phyloP scores from a whole-genome alignment of 176 grass and related monocot species.

The Ensete glaucum region DNA sequence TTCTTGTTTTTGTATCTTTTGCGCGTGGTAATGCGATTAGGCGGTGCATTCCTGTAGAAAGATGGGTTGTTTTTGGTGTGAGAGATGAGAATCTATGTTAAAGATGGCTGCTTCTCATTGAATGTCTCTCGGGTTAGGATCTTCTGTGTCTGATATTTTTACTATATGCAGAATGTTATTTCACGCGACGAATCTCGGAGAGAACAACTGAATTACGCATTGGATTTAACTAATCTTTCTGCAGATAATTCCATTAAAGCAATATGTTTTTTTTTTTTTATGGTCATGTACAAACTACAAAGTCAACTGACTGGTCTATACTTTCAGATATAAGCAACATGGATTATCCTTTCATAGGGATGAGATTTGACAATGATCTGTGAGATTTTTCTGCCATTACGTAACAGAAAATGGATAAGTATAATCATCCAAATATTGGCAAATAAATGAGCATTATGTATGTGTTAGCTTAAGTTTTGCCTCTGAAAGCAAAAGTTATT shows the following conservation, averaged over 20 bases:
- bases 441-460: neutral
- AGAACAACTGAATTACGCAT: no score
- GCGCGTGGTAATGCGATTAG: neutral
- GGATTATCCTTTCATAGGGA: neutral
- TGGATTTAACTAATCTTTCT: neutral
- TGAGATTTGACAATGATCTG: no score
- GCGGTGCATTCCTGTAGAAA: neutral
- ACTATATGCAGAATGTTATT: no score
- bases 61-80: no score
- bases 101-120: neutral
- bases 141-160: no score
- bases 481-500: neutral
- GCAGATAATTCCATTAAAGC: neutral
- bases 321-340: neutral
- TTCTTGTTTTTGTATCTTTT: neutral
- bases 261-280: neutral
- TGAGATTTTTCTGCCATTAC: no score
- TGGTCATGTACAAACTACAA: neutral
- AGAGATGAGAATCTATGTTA: neutral
- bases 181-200: no score
- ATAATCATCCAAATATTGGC: neutral
- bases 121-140: neutral
- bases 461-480: neutral
- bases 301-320: neutral
- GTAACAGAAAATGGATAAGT: neutral